Base-by-base conservation (phyloP, 805 yeast species). In the Hanseniaspora nectarophila region DNA sequence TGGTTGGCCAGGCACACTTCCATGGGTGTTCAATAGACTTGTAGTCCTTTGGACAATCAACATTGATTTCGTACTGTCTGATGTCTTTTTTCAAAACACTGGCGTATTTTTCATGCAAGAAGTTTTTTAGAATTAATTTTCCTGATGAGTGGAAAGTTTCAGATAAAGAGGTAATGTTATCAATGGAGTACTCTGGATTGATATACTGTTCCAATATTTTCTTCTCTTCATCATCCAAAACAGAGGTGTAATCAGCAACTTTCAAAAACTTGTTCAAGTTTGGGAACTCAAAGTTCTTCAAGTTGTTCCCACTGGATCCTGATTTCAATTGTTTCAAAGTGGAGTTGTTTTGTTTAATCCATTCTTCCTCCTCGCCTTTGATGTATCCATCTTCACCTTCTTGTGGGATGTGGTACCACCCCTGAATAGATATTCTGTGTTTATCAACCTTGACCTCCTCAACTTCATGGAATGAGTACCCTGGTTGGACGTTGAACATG, bases 391-490 rank as follows among this genome's bases (percentile, higher is more conserved):
- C 80, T 67, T 92, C 99, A 9, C 95, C 97, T 10, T 70, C 70
- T 64, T 92, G 97, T 3, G 99, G 99, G 49, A 89, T 85, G 66
- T 92, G 99, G 63, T 90, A 94, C 99, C 99, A 94, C 1, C 99
- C 99, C 61, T 92, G 96, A 55, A 92, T 86, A 0, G 95, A 85
- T 33, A 92, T 70, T 61, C 99, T 75, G 56, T 88, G 95, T 62
- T 82, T 85, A 62, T 89, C 95, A 1, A 81, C 95, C 55, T 82
- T 76, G 1, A 94, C 98, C 65, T 92, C 98, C 68, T 94, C 97
- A 12, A 92, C 99, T 60, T 94, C 98, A 65, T 92, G 99, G 74
- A 92, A 92, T 1, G 95, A 85, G 45, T 82, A 75, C 0, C 98
- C 99, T 0, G 98, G 99, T 63, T 88, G 92, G 13, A 92, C 97